Base-by-base conservation (phyloP, 495 filamentous ascomycete genomes). In the Penicillium salamii region DNA sequence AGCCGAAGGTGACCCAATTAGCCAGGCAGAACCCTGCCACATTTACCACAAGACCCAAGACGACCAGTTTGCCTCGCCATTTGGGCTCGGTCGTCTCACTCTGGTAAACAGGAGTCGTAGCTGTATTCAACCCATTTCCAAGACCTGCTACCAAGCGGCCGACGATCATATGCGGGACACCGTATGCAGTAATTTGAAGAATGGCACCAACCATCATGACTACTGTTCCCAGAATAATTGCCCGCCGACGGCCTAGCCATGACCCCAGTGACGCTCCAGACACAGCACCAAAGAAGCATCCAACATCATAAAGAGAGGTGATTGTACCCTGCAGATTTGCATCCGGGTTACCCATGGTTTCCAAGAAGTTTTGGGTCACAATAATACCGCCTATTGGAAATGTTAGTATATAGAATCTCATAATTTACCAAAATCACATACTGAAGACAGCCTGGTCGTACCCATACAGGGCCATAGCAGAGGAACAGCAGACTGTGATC, bases 1-100 rank as follows among this genome's bases (percentile, higher is more conserved):
- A 24, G 26, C 44, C 52, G 29, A 46, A 59, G 13, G 42, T 49
- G 6, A 59, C 3, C 56, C 56, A 59, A 38, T 59, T 49, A 7
- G 56, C 28, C 11, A 59, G 44, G n/a, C 49, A 48, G 18, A 55
- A 48, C 4, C 56, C 77, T 38, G 74, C 72, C 46, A 84, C 77
- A 45, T 79, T 79, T 50, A 80, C 54, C 9, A 77, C 73, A 63
- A 78, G 70, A 47, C 83, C 79, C 14, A 83, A 63, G 32, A 80
- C 66, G 21, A 83, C 71, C 14, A 83, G 61, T 54, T 77, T 75
- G 26, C 83, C 83, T 58, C 82, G 69, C 68, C 69, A 76, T 28
- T 71, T 61, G 4, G 71, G 74, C 50, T 80, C 75, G 0, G 75
- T 77, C 0, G 78, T 81, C 45, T 77, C 74, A 19, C 61, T 61